A percentile compares a stretch with the other conserved stretches of the same genome.
phyloP scores from a whole-genome alignment of 768 basidiomycete species.

The Saitozyma podzolica region DNA sequence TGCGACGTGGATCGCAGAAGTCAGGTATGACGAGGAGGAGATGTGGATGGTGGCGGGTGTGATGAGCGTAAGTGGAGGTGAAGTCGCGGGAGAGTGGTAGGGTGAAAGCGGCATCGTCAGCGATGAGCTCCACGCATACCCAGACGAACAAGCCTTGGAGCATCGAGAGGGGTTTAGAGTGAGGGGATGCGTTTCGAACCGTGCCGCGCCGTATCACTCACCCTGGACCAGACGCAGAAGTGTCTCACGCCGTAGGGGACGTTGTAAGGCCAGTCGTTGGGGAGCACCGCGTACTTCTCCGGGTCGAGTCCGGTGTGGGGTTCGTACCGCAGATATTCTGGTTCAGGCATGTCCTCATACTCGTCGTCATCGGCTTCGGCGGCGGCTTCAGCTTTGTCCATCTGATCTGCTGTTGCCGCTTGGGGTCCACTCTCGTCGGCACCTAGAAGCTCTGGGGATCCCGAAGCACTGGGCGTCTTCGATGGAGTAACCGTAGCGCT shows the following conservation, averaged over 20 bases:
- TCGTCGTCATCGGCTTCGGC: slow-evolving; percentile 13
- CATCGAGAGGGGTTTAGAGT: too few relatives aligned
- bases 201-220: slow-evolving; percentile 16
- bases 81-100: not conserved
- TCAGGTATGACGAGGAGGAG: too few relatives aligned
- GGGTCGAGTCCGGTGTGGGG: slow-evolving; percentile 25
- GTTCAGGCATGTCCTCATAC: slow-evolving; percentile 10
- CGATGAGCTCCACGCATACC: too few relatives aligned
- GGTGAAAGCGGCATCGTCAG: not conserved
- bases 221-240: slow-evolving; percentile 49
- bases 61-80: too few relatives aligned
- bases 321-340: slow-evolving; percentile 28
- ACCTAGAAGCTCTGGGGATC: not conserved
- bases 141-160: too few relatives aligned
- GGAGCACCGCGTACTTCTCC: slow-evolving; percentile 39
- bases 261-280: slow-evolving; percentile 52
- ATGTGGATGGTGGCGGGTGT: too few relatives aligned
- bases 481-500: not conserved
- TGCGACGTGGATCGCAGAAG: too few relatives aligned
- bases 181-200: too few relatives aligned
- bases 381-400: not conserved
- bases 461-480: not conserved
- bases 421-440: not conserved
- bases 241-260: slow-evolving; percentile 46
- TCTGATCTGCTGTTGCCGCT: not conserved